Base-by-base conservation (phyloP, 805 yeast species). In the Saccharomyces jurei region DNA sequence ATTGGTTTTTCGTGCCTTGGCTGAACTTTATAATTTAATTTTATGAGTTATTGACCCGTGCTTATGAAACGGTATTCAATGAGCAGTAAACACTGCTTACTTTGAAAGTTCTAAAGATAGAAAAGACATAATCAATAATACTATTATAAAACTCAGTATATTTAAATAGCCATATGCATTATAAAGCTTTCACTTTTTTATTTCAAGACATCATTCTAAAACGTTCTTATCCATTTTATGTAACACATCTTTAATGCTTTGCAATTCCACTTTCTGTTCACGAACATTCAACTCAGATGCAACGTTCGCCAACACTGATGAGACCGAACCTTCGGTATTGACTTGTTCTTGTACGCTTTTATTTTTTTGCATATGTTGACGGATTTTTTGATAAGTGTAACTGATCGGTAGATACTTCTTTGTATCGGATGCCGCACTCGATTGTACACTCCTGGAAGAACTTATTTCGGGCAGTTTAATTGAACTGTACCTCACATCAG, bases 231-330 rank as follows among this genome's bases (percentile, higher is more conserved):
- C 96, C 64, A 90, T 74, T 62, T 89, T 94, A 36, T 96, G 75
- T 58, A 89, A 72, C 22, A 89, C 90, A 62, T 86, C 86, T 30
- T 94, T 96, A 32, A 90, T 94, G 61, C 89, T 82, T 63, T 86
- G 89, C n/a, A 87, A 96, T 64, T 90, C 97, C 49, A 90, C 96
- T 63, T 86, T 89, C 86, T 87, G 87, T 2, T 96, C 96, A 58
- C 86, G 51, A 25, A 41, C 50, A 26, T 52, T 29, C 21, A 50
- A 32, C 8, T 46, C 55, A 5, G 55, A 52, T 6, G 55, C 57
- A 48, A 54, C 28, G 29, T 36, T 52, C 26, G 41, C 50, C 50
- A 56, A 29, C 2, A 55, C 52, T 25, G 31, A 25, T 4, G 51
- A 36, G 25, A 36, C 25, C 25, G 44, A 36, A 36, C 17, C 44